phyloP scores from a whole-genome alignment of 1,284 basidiomycete genomes.

The Apiotrichum gamsii region DNA sequence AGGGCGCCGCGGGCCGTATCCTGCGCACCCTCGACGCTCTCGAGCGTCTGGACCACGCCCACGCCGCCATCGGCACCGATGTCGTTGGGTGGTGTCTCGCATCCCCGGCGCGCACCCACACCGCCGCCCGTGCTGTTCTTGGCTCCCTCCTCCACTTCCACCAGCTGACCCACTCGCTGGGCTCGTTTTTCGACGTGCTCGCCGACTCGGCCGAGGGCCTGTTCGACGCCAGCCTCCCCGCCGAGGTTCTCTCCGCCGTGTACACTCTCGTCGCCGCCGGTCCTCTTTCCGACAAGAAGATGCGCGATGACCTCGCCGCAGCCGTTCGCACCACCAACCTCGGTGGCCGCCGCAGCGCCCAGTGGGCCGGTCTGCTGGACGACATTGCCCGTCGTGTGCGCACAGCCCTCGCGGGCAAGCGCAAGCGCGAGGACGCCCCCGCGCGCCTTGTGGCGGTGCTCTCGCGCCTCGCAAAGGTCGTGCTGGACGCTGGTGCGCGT shows the following conservation, averaged over 20 bases:
- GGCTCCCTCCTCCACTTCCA: slow-evolving; percentile 26
- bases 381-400: slow-evolving; percentile 3
- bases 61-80: slow-evolving; percentile 19
- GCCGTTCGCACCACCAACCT: slow-evolving; percentile 12
- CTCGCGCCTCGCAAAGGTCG: slow-evolving; percentile 8
- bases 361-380: slow-evolving; percentile 14
- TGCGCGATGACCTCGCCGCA: slow-evolving; percentile 6
- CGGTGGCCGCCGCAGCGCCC: slow-evolving; percentile 9
- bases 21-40: slow-evolving; percentile 18
- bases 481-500: slow-evolving; percentile 13
- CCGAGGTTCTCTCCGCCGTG: slow-evolving; percentile 20
- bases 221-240: slow-evolving; percentile 15
- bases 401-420: slow-evolving; percentile 5
- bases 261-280: slow-evolving; percentile 25
- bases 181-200: slow-evolving; percentile 21
- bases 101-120: slow-evolving; percentile 10
- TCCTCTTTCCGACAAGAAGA: slow-evolving; percentile 14
- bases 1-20: slow-evolving; percentile 13
- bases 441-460: slow-evolving; percentile 10
- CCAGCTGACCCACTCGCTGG: slow-evolving; percentile 29
- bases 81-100: slow-evolving; percentile 34
- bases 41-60: slow-evolving; percentile 31
- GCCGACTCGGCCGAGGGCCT: slow-evolving; percentile 17
- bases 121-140: slow-evolving; percentile 17
- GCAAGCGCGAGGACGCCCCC: slow-evolving; percentile 9